phyloP scores from a whole-genome alignment of 2,329 filamentous ascomycete genomes.

The Aurifilum marmelostoma region DNA sequence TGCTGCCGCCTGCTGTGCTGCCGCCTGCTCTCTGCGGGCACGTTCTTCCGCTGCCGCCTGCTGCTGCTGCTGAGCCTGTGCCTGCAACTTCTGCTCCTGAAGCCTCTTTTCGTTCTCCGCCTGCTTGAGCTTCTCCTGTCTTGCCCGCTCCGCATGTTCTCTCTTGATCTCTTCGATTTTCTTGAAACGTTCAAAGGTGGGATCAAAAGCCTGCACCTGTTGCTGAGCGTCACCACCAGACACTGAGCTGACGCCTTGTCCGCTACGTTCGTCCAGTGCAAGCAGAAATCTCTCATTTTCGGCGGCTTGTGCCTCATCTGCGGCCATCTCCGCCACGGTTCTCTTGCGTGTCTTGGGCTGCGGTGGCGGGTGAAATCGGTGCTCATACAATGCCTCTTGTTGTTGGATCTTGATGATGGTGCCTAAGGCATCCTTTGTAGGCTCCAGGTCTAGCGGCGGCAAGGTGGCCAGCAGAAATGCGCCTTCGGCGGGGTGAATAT shows the following conservation, averaged over 20 bases:
- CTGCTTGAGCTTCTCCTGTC: conserved; percentile 73
- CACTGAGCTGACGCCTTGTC: conserved; percentile 61
- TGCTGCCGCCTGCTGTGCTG: conserved; percentile 38
- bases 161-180: conserved; percentile 82
- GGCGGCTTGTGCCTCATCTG: conserved; percentile 89
- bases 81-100: conserved; percentile 52
- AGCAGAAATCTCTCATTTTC: conserved; percentile 93
- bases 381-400: conserved; percentile 55
- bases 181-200: conserved; percentile 89
- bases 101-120: conserved; percentile 61
- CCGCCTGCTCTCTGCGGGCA: conserved; percentile 42
- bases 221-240: conserved; percentile 75
- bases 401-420: conserved; percentile 70
- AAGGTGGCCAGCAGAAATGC: conserved; percentile 74
- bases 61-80: conserved; percentile 47
- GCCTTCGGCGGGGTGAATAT: conserved; percentile 75
- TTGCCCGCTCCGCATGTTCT: conserved; percentile 75
- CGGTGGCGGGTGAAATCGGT: conserved; percentile 77
- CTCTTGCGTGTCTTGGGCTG: conserved; percentile 88
- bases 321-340: conserved; percentile 91
- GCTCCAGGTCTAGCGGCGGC: conserved; percentile 76
- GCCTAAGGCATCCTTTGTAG: conserved; percentile 70
- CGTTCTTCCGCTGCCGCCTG: conserved; percentile 48
- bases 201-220: conserved; percentile 75
- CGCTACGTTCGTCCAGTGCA: conserved; percentile 81